Base-by-base conservation (phyloP, 768 basidiomycete species). In the Podaxis pistillaris region DNA sequence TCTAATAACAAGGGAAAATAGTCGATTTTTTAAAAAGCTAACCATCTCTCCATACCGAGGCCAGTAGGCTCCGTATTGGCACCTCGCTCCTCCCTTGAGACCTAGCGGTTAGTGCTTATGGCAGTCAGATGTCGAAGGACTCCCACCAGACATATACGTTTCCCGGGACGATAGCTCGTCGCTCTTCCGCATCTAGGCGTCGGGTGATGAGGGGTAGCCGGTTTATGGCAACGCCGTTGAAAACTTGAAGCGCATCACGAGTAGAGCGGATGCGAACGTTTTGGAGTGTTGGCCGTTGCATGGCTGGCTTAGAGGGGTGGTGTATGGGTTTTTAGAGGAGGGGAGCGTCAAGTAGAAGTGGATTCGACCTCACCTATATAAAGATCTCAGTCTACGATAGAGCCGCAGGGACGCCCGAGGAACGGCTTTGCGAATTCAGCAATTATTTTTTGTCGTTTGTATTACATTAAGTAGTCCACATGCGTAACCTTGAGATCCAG, bases 41-140 rank as follows among this genome's bases (percentile, higher is more conserved):
- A 86, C 88, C 92, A 92, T 73, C 91, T 81, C 68, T 93, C 92
- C 88, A 94, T 94, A 40, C 91, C 91, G 52, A 92, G 83, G 13
- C 91, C 91, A 9, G 90, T 90, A 33, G 81, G 81, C 70, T 91
- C 90, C n/a, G 88, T 86, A 70, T 89, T 91, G 6, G 91, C 89
- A 26, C 89, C 89, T 65, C 91, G 88, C 67, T 94, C 91, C 71
- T 94, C 91, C 91, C 80, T 81, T 37, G 36, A 44, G 33, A 28
- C 15, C 26, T 3, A 3, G 5, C 53, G 47, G 28, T 64, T 28
- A 54, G 40, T 30, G 38, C 38, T 47, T 33, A 3, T 6, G 15
- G 17, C 6, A 33, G n/a, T 22, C 5, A 22, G n/a, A 40, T 19
- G 28, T 19, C 17, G 40, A 57, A 11, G 38, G 47, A 19, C 37